Conservation (phyloP, 1,284 basidiomycete species). For the Fomitopsis pinicola region DNA sequence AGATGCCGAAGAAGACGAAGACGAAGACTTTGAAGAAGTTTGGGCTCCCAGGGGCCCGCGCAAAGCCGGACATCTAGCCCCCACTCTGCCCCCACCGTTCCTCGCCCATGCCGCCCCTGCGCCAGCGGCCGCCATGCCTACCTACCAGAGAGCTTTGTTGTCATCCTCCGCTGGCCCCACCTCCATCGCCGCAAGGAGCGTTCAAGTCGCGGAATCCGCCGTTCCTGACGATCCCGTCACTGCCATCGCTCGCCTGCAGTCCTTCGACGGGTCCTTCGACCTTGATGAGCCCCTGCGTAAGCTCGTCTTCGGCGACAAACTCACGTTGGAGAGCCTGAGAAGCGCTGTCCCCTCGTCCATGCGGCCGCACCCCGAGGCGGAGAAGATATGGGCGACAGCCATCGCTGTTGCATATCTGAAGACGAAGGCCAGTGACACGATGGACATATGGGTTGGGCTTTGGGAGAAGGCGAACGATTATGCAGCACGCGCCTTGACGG, state of each 20-base stretch:
- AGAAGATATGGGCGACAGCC: conserved; percentile 36
- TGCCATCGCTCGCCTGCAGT: conserved; percentile 35
- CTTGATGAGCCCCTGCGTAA: conserved; percentile 23
- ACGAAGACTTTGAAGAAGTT: too few species aligned
- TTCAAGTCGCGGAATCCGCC: background rate
- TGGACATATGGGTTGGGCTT: conserved; percentile 33
- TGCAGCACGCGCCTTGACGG: conserved; percentile 5
- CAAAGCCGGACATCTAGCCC: too few species aligned
- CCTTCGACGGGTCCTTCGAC: conserved; percentile 44
- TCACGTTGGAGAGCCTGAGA: background rate
- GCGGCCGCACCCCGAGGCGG: conserved; percentile 18
- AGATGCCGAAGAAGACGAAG: too few species aligned
- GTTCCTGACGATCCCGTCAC: conserved; percentile 18
- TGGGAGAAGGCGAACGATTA: conserved; percentile 33
- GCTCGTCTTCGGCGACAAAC: conserved; percentile 25
- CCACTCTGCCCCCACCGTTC: background rate
- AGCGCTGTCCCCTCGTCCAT: background rate
- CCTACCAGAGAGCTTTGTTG: too few species aligned
- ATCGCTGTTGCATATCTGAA: conserved; percentile 37
- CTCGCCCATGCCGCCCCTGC: background rate
- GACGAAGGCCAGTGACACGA: conserved; percentile 25
- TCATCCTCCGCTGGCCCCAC: background rate
- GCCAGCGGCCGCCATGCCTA: too few species aligned
- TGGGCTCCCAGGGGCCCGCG: too few species aligned
- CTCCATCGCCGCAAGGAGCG: background rate